Percentiles rank a stretch among this genome's conserved stretches.
phyloP scores from a whole-genome alignment of 495 filamentous ascomycete species.

The Podospora comata region DNA sequence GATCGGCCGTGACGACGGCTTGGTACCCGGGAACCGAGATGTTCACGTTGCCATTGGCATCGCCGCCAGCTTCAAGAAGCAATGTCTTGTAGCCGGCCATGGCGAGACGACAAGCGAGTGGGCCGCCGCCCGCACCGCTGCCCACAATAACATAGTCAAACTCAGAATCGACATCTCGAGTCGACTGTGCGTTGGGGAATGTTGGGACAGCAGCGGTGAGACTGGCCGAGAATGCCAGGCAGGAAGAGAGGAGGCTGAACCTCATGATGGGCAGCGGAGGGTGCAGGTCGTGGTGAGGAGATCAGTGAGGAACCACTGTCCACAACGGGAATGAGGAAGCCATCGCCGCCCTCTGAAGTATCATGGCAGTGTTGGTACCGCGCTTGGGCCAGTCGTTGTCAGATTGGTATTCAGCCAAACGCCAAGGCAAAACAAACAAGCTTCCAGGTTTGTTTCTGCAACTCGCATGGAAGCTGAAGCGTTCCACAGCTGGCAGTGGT shows the following conservation, averaged over 20 bases:
- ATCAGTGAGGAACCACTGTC: background rate
- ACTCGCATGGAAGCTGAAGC: too few relatives aligned
- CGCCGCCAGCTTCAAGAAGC: constrained; percentile 58
- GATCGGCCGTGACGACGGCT: constrained; percentile 27
- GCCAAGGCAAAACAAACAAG: too few relatives aligned
- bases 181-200: constrained; percentile 6
- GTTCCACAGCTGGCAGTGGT: too few relatives aligned
- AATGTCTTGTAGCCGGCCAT: constrained; percentile 57
- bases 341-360: background rate
- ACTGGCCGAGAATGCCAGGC: constrained; percentile 5
- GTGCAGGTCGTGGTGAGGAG: background rate
- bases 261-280: constrained; percentile 2
- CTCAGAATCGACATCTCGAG: constrained; percentile 5
- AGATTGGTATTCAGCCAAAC: too few relatives aligned
- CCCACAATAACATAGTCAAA: constrained; percentile 66
- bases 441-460: too few relatives aligned
- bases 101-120: constrained; percentile 57
- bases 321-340: background rate
- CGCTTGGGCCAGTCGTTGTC: too few relatives aligned
- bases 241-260: constrained; percentile 11
- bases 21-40: constrained; percentile 28
- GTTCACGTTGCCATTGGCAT: constrained; percentile 41
- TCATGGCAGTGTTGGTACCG: too few relatives aligned
- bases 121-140: constrained; percentile 62
- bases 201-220: constrained; percentile 7